Conservation (phyloP, 805 yeast species). For the Priceomyces fermenticarens region DNA sequence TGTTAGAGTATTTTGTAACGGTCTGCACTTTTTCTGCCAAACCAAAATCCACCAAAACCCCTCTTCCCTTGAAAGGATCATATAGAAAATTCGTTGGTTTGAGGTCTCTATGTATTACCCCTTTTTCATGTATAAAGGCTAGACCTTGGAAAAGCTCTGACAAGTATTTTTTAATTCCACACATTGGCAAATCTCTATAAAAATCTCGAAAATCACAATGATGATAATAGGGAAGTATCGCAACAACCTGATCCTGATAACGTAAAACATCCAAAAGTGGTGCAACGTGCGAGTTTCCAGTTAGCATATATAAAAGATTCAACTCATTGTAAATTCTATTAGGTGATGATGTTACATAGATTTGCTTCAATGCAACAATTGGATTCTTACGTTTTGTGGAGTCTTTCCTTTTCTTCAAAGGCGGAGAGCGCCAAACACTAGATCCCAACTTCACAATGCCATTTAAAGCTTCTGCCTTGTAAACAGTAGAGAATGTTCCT, state of each 20-base stretch:
- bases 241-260: constrained; percentile 86
- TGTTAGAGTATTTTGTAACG: constrained; percentile 17
- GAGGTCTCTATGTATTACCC: constrained; percentile 41
- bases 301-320: constrained; percentile 64
- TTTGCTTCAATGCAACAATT: constrained; percentile 84
- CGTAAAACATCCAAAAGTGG: constrained; percentile 87
- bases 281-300: constrained; percentile 74
- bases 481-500: constrained; percentile 64
- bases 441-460: constrained; percentile 36
- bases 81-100: constrained; percentile 66
- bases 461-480: constrained; percentile 55
- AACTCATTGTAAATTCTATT: constrained; percentile 86
- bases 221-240: constrained; percentile 85
- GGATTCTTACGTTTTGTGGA: constrained; percentile 30
- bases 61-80: constrained; percentile 62
- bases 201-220: constrained; percentile 90
- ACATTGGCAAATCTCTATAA: constrained; percentile 72
- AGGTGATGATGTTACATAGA: constrained; percentile 94
- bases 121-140: constrained; percentile 51
- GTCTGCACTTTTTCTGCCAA: constrained; percentile 61
- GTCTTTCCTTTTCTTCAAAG: constrained; percentile 27
- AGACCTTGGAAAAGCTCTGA: constrained; percentile 75
- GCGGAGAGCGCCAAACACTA: constrained; percentile 46
- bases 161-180: constrained; percentile 79
- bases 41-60: constrained; percentile 90